Percentiles rank a stretch among this genome's conserved stretches.
Evolutionary conservation across 2,329 filamentous ascomycete species (phyloP).

Genomic region (Cryphonectria carpinicola): DNA sequence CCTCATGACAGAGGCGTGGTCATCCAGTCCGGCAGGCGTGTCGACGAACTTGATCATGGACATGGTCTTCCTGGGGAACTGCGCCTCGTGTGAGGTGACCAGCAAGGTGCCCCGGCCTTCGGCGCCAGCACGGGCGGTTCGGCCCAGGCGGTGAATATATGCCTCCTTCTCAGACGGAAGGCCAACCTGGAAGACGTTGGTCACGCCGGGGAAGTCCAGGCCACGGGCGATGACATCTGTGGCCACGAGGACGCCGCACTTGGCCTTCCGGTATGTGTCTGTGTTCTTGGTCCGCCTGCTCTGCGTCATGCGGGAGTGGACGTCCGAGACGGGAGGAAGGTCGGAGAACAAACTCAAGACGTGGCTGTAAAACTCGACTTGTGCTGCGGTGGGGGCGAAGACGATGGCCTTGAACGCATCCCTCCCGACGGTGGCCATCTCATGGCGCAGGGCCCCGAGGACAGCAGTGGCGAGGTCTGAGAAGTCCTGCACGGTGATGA

Average conservation of each 20-base stretch:
- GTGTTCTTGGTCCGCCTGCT: conserved; percentile 59
- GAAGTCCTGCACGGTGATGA: conserved; percentile 70
- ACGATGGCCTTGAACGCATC: conserved; percentile 80
- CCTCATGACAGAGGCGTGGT: conserved; percentile 41
- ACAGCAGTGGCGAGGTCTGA: conserved; percentile 66
- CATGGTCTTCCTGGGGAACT: conserved; percentile 54
- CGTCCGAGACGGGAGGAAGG: conserved; percentile 48
- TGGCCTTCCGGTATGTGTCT: conserved; percentile 62
- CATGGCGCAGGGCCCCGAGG: conserved; percentile 58
- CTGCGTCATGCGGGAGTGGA: conserved; percentile 58
- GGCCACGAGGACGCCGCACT: conserved; percentile 61
- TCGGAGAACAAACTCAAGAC: conserved; percentile 46
- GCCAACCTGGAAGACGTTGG: conserved; percentile 67
- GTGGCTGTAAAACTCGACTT: conserved; percentile 55
- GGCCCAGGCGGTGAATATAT: conserved; percentile 70
- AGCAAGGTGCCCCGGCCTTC: conserved; percentile 66
- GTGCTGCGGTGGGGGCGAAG: conserved; percentile 69
- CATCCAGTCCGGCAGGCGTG: conserved; percentile 50
- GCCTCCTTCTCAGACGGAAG: conserved; percentile 62
- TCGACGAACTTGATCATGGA: conserved; percentile 58
- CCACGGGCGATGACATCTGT: conserved; percentile 74
- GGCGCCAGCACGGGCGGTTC: conserved; percentile 68
- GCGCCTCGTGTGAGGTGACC: conserved; percentile 54
- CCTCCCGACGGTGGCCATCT: conserved; percentile 40
- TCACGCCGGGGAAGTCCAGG: conserved; percentile 74